Evolutionary conservation across 768 basidiomycete species (phyloP), one percentile per base, ranked within the genome.

Genomic region (Strobilomyces dryophilus): DNA sequence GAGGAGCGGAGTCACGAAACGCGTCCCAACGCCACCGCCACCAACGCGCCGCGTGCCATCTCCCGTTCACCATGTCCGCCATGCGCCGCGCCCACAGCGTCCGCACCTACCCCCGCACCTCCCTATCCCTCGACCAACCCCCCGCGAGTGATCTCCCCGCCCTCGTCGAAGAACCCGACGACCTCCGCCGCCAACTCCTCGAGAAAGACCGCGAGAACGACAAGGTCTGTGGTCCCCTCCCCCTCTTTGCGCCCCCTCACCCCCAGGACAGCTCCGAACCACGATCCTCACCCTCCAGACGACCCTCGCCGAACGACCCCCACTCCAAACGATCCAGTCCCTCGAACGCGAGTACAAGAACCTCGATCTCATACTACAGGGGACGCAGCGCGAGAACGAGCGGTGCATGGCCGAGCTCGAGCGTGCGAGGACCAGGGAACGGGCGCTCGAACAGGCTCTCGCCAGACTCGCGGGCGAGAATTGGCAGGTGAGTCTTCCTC

Each of bases 361-460:
- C 52, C 72, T 91, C 1, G 90, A 91, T 36, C 73, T 92, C 17
- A 73, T 92, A 4, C 69, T 91, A 0, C 81, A 87, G 54, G 90
- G 89, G 0, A 92, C 90, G 0, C 89, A 91, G 57, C 74, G 89
- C 46, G 91, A 93, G 72, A 93, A 93, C 61, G 89, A 92, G 60
- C 76, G 85, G 45, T 87, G 84, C 56, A 92, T 92, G 90, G 76
- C 80, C 0, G 88, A 91, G 53, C 74, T 90, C 3, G 89, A 92
- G 51, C 76, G 85, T 57, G 77, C 74, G 4, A 87, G 81, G 53
- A 76, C 75, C n/a, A 76, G 90, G 45, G 87, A 90, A 69, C 87
- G 89, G 66, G 75, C 81, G 69, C 78, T 92, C 34, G 90, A 93
- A 64, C 77, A 80, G 31, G 86, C 88, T 45, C 67, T 93, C 14